Evolutionary conservation across 2,329 filamentous ascomycete species (phyloP).

Genomic region (Xylaria sp.): DNA sequence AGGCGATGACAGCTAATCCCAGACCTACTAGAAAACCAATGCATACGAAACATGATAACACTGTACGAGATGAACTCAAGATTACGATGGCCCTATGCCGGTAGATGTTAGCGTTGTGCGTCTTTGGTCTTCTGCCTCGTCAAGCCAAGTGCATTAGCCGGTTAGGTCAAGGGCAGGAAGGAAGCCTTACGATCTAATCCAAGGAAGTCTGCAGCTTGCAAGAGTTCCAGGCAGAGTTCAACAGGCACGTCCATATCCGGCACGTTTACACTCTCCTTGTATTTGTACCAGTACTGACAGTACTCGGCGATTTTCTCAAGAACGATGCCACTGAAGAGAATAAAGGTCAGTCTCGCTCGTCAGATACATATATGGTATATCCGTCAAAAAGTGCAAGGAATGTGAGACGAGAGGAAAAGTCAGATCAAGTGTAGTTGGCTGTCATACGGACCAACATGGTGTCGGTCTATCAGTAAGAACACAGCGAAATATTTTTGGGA

Average conservation of each 20-base stretch:
- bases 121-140: slow-evolving; percentile 23
- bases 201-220: slow-evolving; percentile 79
- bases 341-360: slow-evolving; percentile 31
- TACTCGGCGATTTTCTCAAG: slow-evolving; percentile 85
- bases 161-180: slow-evolving; percentile 3
- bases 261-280: slow-evolving; percentile 72
- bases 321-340: slow-evolving; percentile 64
- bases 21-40: neutral
- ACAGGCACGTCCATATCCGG: slow-evolving; percentile 82
- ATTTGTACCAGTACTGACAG: slow-evolving; percentile 80
- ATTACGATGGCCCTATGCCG: slow-evolving; percentile 1
- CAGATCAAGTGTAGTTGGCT: slow-evolving; percentile 70
- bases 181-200: slow-evolving; percentile 67
- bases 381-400: slow-evolving; percentile 8
- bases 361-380: neutral
- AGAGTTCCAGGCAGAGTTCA: slow-evolving; percentile 76
- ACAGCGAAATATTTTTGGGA: slow-evolving; percentile 47
- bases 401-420: slow-evolving; percentile 23
- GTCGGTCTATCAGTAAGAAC: slow-evolving; percentile 55
- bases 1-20: slow-evolving; percentile 1
- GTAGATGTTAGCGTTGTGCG: neutral
- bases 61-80: neutral
- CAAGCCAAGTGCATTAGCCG: neutral
- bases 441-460: slow-evolving; percentile 54
- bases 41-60: neutral